Conservation (phyloP, 768 basidiomycete species). For the Leccinum truebloodii region DNA sequence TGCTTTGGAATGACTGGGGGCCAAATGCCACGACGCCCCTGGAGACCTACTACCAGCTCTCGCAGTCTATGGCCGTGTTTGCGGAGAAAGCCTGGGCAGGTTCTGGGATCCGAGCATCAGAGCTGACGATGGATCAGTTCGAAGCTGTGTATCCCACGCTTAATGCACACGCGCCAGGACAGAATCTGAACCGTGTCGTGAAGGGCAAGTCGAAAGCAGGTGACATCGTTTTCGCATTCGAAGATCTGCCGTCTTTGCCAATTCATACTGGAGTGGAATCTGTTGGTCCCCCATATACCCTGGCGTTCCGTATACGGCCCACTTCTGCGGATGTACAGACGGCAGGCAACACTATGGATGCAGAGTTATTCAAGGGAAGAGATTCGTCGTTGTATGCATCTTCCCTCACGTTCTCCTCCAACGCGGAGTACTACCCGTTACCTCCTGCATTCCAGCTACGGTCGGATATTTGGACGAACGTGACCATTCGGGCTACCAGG, state of each 20-base stretch:
- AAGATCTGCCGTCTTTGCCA: conserved; percentile 18
- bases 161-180: conserved; percentile 42
- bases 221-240: conserved; percentile 33
- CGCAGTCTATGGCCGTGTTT: conserved; percentile 42
- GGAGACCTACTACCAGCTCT: conserved; percentile 45
- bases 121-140: conserved; percentile 38
- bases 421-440: conserved; percentile 39
- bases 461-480: conserved; percentile 31
- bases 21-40: conserved; percentile 46
- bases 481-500: conserved; percentile 40
- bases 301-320: conserved; percentile 41
- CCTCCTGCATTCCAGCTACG: conserved; percentile 30
- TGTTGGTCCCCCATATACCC: conserved; percentile 45
- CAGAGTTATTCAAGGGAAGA: conserved; percentile 35
- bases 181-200: conserved; percentile 46
- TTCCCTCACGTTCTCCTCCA: conserved; percentile 42
- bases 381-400: conserved; percentile 39
- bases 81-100: conserved; percentile 47
- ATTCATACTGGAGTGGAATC: conserved; percentile 36
- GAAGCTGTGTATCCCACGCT: conserved; percentile 36
- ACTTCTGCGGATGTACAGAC: conserved; percentile 13
- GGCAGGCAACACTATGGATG: conserved; percentile 14
- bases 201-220: conserved; percentile 20
- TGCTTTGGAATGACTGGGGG: conserved; percentile 47
- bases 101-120: conserved; percentile 35